These are phyloP conservation scores for Aspergillus clavatus DNA, from an alignment of 2,329 filamentous ascomycete species.

Conservation along the genomic window DNA sequence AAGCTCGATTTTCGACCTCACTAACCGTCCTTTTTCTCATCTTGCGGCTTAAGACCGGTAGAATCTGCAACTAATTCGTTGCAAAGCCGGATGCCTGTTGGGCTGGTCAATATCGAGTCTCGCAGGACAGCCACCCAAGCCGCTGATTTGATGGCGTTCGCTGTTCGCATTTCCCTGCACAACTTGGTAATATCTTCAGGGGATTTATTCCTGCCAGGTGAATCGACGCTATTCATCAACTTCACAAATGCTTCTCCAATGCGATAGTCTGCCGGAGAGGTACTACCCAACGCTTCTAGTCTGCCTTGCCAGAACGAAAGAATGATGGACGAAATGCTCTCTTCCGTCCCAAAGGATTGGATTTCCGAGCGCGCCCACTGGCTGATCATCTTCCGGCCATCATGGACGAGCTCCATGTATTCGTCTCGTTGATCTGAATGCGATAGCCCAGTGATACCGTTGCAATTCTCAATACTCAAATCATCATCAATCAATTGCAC, in stretches of 20 bases:
- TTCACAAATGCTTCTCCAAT: conserved; percentile 40
- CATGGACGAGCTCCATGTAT: conserved; percentile 49
- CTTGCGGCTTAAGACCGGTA: conserved; percentile 50
- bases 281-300: conserved; percentile 28
- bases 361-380: conserved; percentile 35
- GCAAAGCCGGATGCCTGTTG: conserved; percentile 49
- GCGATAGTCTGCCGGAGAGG: conserved; percentile 34
- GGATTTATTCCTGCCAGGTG: conserved; percentile 21
- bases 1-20: conserved; percentile 1
- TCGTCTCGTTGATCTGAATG: conserved; percentile 49
- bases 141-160: conserved; percentile 45
- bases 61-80: conserved; percentile 58
- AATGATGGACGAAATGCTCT: conserved; percentile 21
- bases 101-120: conserved; percentile 45
- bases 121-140: conserved; percentile 48
- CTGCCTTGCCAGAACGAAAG: conserved; percentile 32
- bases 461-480: conserved; percentile 51
- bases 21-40: conserved; percentile 41
- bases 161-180: conserved; percentile 32
- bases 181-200: conserved; percentile 31
- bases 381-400: conserved; percentile 47
- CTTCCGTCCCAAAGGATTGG: conserved; percentile 11
- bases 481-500: conserved; percentile 57
- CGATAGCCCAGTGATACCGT: conserved; percentile 49
- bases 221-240: conserved; percentile 32